phyloP scores from a whole-genome alignment of 192 early-diverging fungal genomes.

The Coemansia sp. region DNA sequence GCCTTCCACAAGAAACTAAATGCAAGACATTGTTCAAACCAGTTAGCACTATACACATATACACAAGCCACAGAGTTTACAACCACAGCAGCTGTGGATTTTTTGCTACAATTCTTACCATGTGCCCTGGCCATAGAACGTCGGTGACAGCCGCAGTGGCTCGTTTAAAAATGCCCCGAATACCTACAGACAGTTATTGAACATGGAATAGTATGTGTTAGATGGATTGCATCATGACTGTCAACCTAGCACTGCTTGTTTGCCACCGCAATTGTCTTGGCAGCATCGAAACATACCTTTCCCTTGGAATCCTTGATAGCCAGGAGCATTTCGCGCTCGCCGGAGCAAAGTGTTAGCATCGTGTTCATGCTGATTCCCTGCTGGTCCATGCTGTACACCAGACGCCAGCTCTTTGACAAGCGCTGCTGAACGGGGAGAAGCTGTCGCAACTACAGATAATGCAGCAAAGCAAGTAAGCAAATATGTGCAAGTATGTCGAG shows the following conservation, averaged over 20 bases:
- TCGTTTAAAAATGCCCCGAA: constrained; percentile 80
- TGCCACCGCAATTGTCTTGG: no score
- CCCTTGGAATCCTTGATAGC: constrained; percentile 63
- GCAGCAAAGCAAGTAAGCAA: background rate
- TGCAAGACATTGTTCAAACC: background rate
- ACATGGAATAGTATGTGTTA: background rate
- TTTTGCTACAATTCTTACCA: constrained; percentile 51
- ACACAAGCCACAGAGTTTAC: no score
- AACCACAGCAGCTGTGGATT: background rate
- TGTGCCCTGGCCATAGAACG: constrained; percentile 82
- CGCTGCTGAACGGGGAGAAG: constrained; percentile 74
- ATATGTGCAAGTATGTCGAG: background rate
- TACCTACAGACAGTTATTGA: constrained; percentile 51
- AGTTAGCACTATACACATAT: background rate
- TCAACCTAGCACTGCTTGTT: no score
- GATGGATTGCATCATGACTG: no score
- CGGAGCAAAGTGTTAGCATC: constrained; percentile 63
- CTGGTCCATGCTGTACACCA: constrained; percentile 90
- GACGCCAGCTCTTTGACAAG: constrained; percentile 70
- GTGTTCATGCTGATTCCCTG: constrained; percentile 90
- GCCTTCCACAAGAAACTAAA: constrained; percentile 75
- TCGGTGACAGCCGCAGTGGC: constrained; percentile 57
- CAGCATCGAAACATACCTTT: constrained; percentile 18
- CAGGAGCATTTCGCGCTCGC: constrained; percentile 67
- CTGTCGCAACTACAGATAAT: constrained; percentile 63